phyloP scores from a whole-genome alignment of 2,329 filamentous ascomycete species.

The Zymoseptoria ardabiliae region DNA sequence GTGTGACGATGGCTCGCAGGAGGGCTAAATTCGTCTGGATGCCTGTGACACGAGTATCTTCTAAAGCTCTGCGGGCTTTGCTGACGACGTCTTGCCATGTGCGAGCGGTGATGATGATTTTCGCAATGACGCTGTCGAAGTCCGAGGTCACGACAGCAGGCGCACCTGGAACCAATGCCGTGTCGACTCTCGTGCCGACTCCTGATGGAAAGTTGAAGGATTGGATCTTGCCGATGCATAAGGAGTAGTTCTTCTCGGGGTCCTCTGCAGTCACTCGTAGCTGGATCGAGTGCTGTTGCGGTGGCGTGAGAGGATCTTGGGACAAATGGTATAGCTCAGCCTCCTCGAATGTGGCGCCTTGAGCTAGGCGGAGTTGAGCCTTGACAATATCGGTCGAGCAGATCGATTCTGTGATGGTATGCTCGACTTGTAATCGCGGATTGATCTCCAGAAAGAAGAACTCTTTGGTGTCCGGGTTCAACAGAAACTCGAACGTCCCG shows the following conservation, averaged over 20 bases:
- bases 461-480: conserved; percentile 42
- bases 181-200: conserved; percentile 52
- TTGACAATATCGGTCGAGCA: conserved; percentile 49
- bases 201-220: conserved; percentile 49
- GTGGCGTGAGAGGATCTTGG: conserved; percentile 31
- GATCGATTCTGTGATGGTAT: conserved; percentile 54
- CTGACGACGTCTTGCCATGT: conserved; percentile 46
- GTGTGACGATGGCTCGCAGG: conserved; percentile 47
- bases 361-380: conserved; percentile 47
- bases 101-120: conserved; percentile 50
- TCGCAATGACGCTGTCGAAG: conserved; percentile 54
- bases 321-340: conserved; percentile 19
- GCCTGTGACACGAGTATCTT: conserved; percentile 49
- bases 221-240: conserved; percentile 54
- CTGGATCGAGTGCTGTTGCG: conserved; percentile 45
- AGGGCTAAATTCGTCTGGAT: conserved; percentile 53
- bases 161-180: conserved; percentile 41
- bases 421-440: conserved; percentile 54
- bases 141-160: conserved; percentile 45
- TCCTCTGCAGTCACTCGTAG: conserved; percentile 53
- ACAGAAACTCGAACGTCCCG: conserved; percentile 59
- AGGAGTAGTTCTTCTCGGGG: conserved; percentile 44
- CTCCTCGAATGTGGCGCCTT: conserved; percentile 39
- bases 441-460: conserved; percentile 57
- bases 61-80: conserved; percentile 50